Percentiles rank a stretch among this genome's conserved stretches.
Conservation (phyloP, 441 rosid genomes). For the Biscutella auriculata region DNA sequence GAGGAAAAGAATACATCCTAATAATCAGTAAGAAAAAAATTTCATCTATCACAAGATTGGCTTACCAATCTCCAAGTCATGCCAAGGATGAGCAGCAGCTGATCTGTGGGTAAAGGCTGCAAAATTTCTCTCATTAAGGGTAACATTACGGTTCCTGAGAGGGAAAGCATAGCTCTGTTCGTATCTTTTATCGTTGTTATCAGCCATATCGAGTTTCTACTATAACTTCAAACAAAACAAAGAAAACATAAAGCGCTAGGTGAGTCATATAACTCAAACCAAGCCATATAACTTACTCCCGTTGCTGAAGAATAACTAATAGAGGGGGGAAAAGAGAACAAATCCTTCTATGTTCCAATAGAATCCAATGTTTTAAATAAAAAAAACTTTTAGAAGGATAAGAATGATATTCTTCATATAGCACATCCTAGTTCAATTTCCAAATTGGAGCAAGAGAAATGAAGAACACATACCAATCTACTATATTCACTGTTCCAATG, state of each 20-base stretch:
- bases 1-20: neutral
- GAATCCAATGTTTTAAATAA: neutral
- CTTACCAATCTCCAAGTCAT: slow-evolving; percentile 76
- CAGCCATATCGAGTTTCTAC: slow-evolving; percentile 35
- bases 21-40: neutral
- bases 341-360: neutral
- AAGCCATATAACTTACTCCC: neutral
- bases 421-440: neutral
- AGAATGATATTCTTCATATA: neutral
- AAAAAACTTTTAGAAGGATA: neutral
- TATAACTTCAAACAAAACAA: neutral
- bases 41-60: neutral
- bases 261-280: slow-evolving; percentile 3
- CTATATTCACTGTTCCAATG: neutral
- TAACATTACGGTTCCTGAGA: slow-evolving; percentile 24
- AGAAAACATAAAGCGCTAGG: neutral
- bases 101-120: slow-evolving; percentile 66
- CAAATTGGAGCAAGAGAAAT: neutral
- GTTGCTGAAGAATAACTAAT: neutral
- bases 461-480: neutral
- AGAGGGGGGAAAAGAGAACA: neutral
- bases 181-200: slow-evolving; percentile 27
- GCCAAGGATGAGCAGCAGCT: slow-evolving; percentile 95
- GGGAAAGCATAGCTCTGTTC: slow-evolving; percentile 11
- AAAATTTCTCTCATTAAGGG: slow-evolving; percentile 67